Evolutionary conservation across 768 basidiomycete species (phyloP).

Genomic region (Cystofilobasidium ferigula): DNA sequence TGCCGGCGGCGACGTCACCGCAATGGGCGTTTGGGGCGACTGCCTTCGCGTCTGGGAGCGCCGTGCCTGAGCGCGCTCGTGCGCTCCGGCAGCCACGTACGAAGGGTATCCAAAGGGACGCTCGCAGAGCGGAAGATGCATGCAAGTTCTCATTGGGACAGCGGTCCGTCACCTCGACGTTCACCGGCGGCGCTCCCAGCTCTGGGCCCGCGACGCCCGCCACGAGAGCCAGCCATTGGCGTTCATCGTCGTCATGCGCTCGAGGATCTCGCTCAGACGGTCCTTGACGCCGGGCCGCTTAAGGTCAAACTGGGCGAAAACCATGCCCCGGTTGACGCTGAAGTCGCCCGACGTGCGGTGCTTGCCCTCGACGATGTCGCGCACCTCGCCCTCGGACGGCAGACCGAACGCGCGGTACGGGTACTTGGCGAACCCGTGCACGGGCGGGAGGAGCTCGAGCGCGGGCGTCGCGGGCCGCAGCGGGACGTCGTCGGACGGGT

Average conservation of each 20-base stretch:
- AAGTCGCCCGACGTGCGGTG: constrained; percentile 53
- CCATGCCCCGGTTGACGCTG: constrained; percentile 53
- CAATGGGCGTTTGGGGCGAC: constrained; percentile 73
- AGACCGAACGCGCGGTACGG: constrained; percentile 45
- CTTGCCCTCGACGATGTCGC: constrained; percentile 53
- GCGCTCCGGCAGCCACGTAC: no score
- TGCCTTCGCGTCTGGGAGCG: constrained; percentile 23
- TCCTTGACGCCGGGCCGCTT: constrained; percentile 26
- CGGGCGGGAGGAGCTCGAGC: constrained; percentile 27
- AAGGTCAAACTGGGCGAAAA: constrained; percentile 45
- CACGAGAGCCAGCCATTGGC: background rate
- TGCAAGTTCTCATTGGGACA: no score
- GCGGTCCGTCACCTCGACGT: no score
- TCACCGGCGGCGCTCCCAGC: no score
- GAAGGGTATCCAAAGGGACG: no score
- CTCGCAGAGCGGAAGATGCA: no score
- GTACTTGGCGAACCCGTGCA: constrained; percentile 25
- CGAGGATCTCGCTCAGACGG: constrained; percentile 4
- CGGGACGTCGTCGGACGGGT: constrained; percentile 23
- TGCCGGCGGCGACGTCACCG: constrained; percentile 95
- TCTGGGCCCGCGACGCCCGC: background rate
- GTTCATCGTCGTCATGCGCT: background rate
- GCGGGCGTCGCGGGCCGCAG: constrained; percentile 15
- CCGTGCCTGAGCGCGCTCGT: background rate
- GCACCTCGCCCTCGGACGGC: constrained; percentile 67